A percentile compares a stretch with the other conserved stretches of the same genome.
Conservation (phyloP, 331 rosid species). For the Rosa hybrid region DNA sequence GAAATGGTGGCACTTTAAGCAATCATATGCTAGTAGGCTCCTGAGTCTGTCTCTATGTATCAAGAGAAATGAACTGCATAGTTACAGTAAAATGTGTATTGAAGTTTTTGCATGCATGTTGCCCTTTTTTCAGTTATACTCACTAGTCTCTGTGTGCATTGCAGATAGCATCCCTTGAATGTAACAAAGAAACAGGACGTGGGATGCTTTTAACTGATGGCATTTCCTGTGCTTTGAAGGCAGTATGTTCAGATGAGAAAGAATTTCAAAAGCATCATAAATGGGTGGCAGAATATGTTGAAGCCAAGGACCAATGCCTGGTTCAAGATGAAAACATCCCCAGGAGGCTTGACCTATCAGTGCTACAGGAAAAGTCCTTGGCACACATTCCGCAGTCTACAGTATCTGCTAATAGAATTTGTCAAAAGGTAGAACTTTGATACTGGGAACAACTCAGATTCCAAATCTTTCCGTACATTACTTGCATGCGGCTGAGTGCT, state of each 20-base stretch:
- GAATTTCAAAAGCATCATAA: slow-evolving; percentile 39
- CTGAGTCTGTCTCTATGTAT: not conserved
- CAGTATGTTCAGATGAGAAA: slow-evolving; percentile 46
- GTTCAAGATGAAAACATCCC: slow-evolving; percentile 42
- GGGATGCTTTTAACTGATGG: slow-evolving; percentile 45
- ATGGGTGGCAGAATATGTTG: slow-evolving; percentile 36
- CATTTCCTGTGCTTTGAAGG: slow-evolving; percentile 46
- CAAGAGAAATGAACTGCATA: not conserved
- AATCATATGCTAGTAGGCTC: not conserved
- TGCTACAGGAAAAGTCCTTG: slow-evolving; percentile 29
- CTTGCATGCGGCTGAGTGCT: not conserved
- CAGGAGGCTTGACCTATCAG: slow-evolving; percentile 37
- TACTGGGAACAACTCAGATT: slow-evolving; percentile 14
- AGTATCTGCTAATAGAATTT: slow-evolving; percentile 32
- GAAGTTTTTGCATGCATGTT: slow-evolving; percentile 10
- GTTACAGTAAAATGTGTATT: not conserved
- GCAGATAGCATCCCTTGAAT: slow-evolving; percentile 61
- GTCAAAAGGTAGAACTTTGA: slow-evolving; percentile 48
- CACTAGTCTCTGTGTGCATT: slow-evolving; percentile 32
- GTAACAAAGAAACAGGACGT: slow-evolving; percentile 58
- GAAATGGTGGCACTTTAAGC: not conserved
- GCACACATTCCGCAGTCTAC: slow-evolving; percentile 31
- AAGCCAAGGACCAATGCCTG: slow-evolving; percentile 62
- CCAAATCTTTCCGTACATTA: not conserved
- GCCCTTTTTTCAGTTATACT: slow-evolving; percentile 26